Evolutionary conservation across 2,329 filamentous ascomycete species (phyloP), one percentile per base, ranked within the genome.

Genomic region (Alternaria sp.): DNA sequence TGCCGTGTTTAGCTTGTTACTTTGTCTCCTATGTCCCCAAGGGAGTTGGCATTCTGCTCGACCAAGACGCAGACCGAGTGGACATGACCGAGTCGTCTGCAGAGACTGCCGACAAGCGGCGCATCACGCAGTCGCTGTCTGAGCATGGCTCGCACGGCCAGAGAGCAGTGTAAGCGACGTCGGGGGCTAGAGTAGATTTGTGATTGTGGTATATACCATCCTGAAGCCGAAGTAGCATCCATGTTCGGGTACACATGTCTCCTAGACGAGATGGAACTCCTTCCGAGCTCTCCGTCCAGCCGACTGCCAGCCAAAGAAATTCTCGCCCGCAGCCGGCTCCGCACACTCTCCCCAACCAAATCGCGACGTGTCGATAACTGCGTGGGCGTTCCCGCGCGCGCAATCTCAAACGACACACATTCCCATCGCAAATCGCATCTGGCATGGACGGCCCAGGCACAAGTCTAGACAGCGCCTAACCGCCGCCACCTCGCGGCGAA

Each of bases 401-500:
- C 48, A 44, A 44, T 34, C 52, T 49, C 43, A 49, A 30, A 51
- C 47, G 16, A 60, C 51, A n/a, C 61, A 39, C 44, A 43, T 38
- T 36, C 58, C 34, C 54, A 46, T 34, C n/a, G 52, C 51, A 62
- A n/a, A 43, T 58, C 48, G 12, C 48, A 36, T 55, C 54, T 61
- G 62, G 59, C 42, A 67, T 63, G 62, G 59, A 51, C 64, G 47
- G 41, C 30, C 60, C 47, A 52, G 51, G 43, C 52, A 28, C 44
- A 43, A 32, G 39, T 56, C 58, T 54, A 59, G 64, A 39, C 43
- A 54, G 59, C 58, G 60, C 55, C 57, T 57, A 54, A 54, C 43
- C 51, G 49, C 55, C 55, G 62, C 59, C 64, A 61, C 54, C 54
- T 51, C 53, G 61, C 51, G 59, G 51, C 57, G 59, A 64, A 51